Evolutionary conservation across 768 basidiomycete genomes (phyloP).

Genomic region (Xerocomus potaroensis): DNA sequence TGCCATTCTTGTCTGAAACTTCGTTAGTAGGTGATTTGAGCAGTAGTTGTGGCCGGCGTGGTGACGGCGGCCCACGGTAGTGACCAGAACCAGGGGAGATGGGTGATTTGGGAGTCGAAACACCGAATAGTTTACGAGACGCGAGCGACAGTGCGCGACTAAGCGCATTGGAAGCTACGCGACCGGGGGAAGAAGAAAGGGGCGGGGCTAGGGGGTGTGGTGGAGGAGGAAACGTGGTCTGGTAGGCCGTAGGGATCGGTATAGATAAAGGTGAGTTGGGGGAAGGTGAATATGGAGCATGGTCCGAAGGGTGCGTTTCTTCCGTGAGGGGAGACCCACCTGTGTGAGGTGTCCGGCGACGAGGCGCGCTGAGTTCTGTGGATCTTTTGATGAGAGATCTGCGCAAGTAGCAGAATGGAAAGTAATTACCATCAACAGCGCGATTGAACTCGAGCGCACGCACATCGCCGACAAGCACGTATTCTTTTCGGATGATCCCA

Average conservation of each 20-base stretch:
- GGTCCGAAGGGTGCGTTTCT: conserved; percentile 38
- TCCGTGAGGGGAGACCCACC: conserved; percentile 47
- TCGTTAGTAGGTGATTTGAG: conserved; percentile 35
- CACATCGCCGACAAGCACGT: conserved; percentile 90
- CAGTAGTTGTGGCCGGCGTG: conserved; percentile 54
- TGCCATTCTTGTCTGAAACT: conserved; percentile 24
- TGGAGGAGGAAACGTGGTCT: conserved; percentile 68
- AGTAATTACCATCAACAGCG: conserved; percentile 76
- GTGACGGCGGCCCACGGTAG: conserved; percentile 48
- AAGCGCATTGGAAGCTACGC: conserved; percentile 67
- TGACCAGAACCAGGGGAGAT: conserved; percentile 33
- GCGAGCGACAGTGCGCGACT: conserved; percentile 77
- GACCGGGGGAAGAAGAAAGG: conserved; percentile 64
- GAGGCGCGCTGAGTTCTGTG: conserved; percentile 61
- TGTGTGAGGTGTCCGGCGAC: conserved; percentile 50
- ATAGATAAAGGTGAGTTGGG: conserved; percentile 23
- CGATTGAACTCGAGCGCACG: conserved; percentile 89
- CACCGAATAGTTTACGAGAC: conserved; percentile 76
- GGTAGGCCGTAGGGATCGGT: conserved; percentile 21
- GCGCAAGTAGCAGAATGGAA: background rate
- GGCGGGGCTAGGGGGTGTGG: conserved; percentile 47
- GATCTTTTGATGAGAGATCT: conserved; percentile 10
- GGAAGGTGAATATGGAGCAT: conserved; percentile 24
- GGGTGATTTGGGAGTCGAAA: conserved; percentile 38
- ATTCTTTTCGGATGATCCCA: conserved; percentile 76